A percentile compares a stretch with the other conserved stretches of the same genome.
phyloP scores from a whole-genome alignment of 2,329 filamentous ascomycete species.

The Cytospora chrysosperma region DNA sequence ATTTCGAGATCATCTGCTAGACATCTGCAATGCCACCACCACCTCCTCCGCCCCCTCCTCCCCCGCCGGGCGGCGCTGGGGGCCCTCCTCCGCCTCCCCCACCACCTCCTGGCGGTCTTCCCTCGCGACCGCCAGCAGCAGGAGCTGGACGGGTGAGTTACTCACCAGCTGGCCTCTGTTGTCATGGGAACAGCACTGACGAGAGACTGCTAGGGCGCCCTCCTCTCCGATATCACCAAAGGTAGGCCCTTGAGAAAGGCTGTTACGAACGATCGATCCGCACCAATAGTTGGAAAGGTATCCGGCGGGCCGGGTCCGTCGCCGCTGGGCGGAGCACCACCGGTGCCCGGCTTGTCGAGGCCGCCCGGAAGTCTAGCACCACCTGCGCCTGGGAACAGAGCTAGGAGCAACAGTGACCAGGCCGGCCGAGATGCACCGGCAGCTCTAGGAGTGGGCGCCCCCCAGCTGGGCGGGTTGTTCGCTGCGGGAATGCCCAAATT shows the following conservation, averaged over 20 bases:
- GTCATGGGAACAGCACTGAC: not conserved
- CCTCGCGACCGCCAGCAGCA: conserved; percentile 55
- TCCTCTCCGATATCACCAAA: conserved; percentile 85
- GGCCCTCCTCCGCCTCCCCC: conserved; percentile 66
- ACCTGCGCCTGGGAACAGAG: conserved; percentile 67
- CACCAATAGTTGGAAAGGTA: conserved; percentile 64
- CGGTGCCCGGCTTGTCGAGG: conserved; percentile 65
- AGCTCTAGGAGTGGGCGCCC: conserved; percentile 53
- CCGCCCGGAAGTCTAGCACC: conserved; percentile 68
- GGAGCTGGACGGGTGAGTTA: conserved; percentile 61
- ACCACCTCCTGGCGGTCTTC: conserved; percentile 55
- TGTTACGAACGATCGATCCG: conserved; percentile 89
- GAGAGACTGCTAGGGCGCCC: conserved; percentile 64
- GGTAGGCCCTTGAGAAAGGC: conserved; percentile 79
- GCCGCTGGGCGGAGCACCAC: conserved; percentile 73
- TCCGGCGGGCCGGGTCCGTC: conserved; percentile 57
- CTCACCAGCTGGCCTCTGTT: not conserved
- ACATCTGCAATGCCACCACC: conserved; percentile 47
- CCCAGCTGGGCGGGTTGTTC: conserved; percentile 85
- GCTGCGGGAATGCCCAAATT: conserved; percentile 94
- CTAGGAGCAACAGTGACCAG: conserved; percentile 81
- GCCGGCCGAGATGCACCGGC: conserved; percentile 45
- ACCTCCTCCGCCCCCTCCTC: conserved; percentile 71
- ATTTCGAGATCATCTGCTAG: not conserved
- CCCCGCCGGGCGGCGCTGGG: conserved; percentile 52